These are phyloP conservation scores for Debaryomycetaceae sp. DNA, from an alignment of 1,139 yeast genomes.

Conservation along the genomic window DNA sequence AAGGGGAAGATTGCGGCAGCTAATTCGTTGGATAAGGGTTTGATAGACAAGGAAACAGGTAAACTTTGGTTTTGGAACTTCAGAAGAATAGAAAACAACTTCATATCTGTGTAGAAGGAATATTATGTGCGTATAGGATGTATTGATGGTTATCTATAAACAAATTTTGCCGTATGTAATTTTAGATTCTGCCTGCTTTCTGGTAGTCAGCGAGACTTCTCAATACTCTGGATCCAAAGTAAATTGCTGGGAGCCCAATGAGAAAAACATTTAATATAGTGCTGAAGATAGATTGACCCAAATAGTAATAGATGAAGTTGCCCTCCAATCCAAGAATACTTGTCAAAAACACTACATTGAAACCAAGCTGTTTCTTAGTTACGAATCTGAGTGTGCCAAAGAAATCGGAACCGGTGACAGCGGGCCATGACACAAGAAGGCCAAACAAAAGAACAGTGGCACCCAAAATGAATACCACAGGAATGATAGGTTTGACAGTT, in stretches of 20 bases:
- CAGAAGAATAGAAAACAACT: conserved; percentile 50
- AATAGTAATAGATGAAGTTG: conserved; percentile 64
- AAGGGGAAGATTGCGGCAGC: conserved; percentile 86
- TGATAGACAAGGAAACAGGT: conserved; percentile 20
- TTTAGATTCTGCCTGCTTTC: conserved; percentile 27
- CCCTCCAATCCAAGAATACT: conserved; percentile 60
- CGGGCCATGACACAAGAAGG: conserved; percentile 48
- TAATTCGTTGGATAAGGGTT: conserved; percentile 38
- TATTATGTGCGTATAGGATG: conserved; percentile 1
- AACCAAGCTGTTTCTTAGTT: conserved; percentile 23
- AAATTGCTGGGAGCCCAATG: conserved; percentile 55
- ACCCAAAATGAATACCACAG: conserved; percentile 50
- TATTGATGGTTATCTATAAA: conserved; percentile 1
- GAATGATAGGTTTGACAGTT: conserved; percentile 53
- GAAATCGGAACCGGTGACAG: conserved; percentile 45
- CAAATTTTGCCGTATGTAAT: not conserved
- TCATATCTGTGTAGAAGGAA: conserved; percentile 15
- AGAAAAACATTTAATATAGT: conserved; percentile 54
- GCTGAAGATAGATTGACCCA: conserved; percentile 68
- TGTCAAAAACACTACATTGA: conserved; percentile 48
- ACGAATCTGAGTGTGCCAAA: conserved; percentile 28
- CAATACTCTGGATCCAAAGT: conserved; percentile 66
- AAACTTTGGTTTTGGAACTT: conserved; percentile 48
- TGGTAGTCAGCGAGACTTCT: conserved; percentile 33
- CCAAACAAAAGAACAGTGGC: conserved; percentile 41